These are phyloP conservation scores for Forsythia viridissima DNA, from an alignment of 257 asterid species.

Conservation along the genomic window DNA sequence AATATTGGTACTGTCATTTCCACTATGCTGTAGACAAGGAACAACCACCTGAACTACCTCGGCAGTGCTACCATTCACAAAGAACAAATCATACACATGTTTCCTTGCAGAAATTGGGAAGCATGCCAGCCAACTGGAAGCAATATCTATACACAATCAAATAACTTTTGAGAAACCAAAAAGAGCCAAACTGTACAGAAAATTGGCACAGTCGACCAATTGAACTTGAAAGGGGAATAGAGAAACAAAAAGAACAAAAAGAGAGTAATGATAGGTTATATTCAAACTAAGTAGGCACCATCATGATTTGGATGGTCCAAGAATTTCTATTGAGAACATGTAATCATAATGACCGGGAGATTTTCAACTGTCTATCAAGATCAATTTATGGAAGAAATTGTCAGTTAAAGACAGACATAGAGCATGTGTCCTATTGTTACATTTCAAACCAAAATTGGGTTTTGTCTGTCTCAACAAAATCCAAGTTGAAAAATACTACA, in stretches of 20 bases:
- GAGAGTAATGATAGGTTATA: background rate
- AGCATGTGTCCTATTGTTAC: background rate
- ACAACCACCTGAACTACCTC: constrained; percentile 67
- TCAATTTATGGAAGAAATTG: background rate
- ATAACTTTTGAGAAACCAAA: constrained; percentile 24
- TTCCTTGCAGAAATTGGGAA: constrained; percentile 84
- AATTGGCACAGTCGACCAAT: constrained; percentile 3
- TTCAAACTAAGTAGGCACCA: constrained; percentile 9
- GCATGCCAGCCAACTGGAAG: constrained; percentile 83
- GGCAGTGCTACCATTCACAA: constrained; percentile 56
- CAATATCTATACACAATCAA: constrained; percentile 58
- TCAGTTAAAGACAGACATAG: background rate
- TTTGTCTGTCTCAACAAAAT: background rate
- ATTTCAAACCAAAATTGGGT: background rate
- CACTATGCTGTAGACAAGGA: constrained; percentile 72
- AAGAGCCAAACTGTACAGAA: background rate
- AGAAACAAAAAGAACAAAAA: background rate
- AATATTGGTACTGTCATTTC: constrained; percentile 39
- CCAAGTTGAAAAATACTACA: background rate
- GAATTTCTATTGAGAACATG: background rate
- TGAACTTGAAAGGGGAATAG: background rate
- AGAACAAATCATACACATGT: constrained; percentile 75
- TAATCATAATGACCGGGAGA: background rate
- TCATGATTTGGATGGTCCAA: background rate
- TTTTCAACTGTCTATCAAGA: background rate